Percentiles rank a stretch among this genome's conserved stretches.
Conservation (phyloP, 371 early-diverging fungal species). For the Mucor velutinosus region DNA sequence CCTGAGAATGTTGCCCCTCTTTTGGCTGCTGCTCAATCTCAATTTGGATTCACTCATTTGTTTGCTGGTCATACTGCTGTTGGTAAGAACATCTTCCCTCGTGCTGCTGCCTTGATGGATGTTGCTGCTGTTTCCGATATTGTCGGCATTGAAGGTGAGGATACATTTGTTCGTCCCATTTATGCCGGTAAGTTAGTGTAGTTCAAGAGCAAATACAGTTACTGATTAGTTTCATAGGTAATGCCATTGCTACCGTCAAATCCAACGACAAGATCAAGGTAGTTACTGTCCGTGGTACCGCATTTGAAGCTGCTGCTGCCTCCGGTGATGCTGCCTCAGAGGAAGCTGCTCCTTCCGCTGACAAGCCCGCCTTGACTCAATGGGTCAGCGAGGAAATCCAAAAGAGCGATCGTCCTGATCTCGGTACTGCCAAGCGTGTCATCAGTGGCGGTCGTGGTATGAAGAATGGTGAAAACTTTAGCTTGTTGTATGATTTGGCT, state of each 20-base stretch:
- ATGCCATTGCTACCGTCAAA: constrained; percentile 96
- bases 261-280: constrained; percentile 86
- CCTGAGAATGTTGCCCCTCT: constrained; percentile 86
- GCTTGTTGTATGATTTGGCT: constrained; percentile 88
- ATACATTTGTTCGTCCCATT: constrained; percentile 96
- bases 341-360: constrained; percentile 72
- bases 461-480: constrained; percentile 96
- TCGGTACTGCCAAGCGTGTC: constrained; percentile 86
- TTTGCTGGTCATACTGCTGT: constrained; percentile 87
- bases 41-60: constrained; percentile 81
- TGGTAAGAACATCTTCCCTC: constrained; percentile 93
- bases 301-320: constrained; percentile 77
- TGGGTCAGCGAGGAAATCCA: constrained; percentile 91
- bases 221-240: constrained; percentile 55
- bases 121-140: constrained; percentile 93
- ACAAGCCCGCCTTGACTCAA: constrained; percentile 62
- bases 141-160: constrained; percentile 73
- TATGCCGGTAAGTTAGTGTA: constrained; percentile 77
- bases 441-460: constrained; percentile 96
- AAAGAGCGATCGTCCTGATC: constrained; percentile 96
- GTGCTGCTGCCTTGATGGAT: constrained; percentile 92
- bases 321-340: constrained; percentile 56
- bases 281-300: constrained; percentile 90
- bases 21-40: constrained; percentile 73
- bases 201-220: too few species aligned